These are phyloP conservation scores for Rheum nobile DNA, from an alignment of 148 eudicot species.

Conservation along the genomic window DNA sequence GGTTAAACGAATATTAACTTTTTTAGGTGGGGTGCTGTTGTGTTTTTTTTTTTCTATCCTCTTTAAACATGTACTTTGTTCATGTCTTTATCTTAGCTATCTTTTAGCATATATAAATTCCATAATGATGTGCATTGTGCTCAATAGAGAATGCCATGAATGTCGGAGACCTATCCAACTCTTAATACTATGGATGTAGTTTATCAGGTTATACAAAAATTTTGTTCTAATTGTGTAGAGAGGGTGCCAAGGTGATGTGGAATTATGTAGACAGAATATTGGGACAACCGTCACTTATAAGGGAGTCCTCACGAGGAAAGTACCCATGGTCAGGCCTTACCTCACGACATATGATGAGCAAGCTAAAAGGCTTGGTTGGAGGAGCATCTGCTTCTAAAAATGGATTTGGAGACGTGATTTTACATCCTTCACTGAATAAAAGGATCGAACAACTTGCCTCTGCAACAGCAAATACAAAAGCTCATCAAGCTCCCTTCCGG, in stretches of 20 bases:
- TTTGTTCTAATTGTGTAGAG: constrained; percentile 39
- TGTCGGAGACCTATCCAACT: neutral
- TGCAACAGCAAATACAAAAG: constrained; percentile 95
- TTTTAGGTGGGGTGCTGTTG: neutral
- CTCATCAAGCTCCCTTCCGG: constrained; percentile 94
- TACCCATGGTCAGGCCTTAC: constrained; percentile 88
- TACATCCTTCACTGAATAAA: constrained; percentile 79
- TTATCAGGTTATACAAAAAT: neutral
- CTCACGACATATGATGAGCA: constrained; percentile 27
- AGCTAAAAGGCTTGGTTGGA: constrained; percentile 39
- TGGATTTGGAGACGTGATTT: constrained; percentile 86
- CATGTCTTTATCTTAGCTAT: neutral
- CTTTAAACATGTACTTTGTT: neutral
- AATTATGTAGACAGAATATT: constrained; percentile 91
- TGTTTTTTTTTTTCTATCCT: neutral
- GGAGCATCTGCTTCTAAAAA: constrained; percentile 21
- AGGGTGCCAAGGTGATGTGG: constrained; percentile 97
- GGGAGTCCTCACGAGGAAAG: constrained; percentile 90
- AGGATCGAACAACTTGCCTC: constrained; percentile 74
- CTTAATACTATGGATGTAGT: neutral
- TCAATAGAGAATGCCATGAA: neutral
- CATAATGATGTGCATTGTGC: neutral
- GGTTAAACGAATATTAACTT: neutral
- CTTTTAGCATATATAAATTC: neutral
- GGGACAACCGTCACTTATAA: constrained; percentile 94